Percentiles rank a stretch among this genome's conserved stretches.
phyloP scores from a whole-genome alignment of 2,329 filamentous ascomycete genomes.

The Cercospora beticola region DNA sequence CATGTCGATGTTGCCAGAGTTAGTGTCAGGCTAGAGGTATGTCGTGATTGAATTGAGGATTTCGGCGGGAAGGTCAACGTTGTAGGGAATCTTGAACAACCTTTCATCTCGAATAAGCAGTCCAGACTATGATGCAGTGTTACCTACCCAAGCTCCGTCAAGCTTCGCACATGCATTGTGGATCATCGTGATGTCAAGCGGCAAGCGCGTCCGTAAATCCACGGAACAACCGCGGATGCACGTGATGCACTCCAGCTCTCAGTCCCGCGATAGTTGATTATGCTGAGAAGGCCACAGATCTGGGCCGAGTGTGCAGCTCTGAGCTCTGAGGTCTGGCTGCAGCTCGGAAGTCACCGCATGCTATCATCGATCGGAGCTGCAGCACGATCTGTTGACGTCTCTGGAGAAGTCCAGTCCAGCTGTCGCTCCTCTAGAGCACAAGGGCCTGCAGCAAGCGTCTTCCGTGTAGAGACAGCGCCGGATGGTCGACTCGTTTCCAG shows the following conservation, averaged over 20 bases:
- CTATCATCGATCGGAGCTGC: background rate
- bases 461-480: background rate
- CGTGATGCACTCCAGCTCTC: background rate
- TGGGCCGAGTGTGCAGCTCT: background rate
- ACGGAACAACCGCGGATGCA: background rate
- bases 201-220: background rate
- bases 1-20: background rate
- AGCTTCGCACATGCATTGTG: constrained; percentile 10
- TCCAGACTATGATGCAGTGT: background rate
- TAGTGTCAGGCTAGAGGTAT: background rate
- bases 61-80: background rate
- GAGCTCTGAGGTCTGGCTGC: background rate
- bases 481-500: background rate
- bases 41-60: background rate
- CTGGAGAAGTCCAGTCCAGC: background rate
- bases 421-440: background rate
- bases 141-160: background rate
- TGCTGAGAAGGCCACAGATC: background rate
- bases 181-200: constrained; percentile 20
- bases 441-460: background rate
- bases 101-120: background rate
- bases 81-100: background rate
- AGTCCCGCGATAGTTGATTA: background rate
- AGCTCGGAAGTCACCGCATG: background rate
- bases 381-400: background rate